A percentile compares a stretch with the other conserved stretches of the same genome.
These are phyloP conservation scores for Mortierella sp. DNA, from an alignment of 371 early-diverging fungal genomes.

Conservation along the genomic window DNA sequence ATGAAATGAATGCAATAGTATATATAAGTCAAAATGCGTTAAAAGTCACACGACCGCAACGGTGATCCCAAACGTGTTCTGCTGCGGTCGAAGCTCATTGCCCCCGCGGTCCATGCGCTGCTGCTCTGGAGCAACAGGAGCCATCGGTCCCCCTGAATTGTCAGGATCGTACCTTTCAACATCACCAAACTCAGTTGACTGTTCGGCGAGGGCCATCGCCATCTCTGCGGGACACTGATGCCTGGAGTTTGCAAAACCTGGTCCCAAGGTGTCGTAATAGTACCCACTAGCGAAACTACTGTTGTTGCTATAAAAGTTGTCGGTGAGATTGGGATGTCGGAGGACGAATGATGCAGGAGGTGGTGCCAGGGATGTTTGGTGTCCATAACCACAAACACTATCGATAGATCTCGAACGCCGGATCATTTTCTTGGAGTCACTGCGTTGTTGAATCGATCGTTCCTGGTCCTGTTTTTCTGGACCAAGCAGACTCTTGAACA, in stretches of 20 bases:
- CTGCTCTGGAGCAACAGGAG: not conserved
- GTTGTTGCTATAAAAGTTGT: not conserved
- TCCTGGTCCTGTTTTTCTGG: not conserved
- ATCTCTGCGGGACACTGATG: too few species aligned
- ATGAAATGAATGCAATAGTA: too few species aligned
- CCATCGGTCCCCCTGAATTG: not conserved
- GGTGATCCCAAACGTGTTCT: not conserved
- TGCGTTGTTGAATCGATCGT: too few species aligned
- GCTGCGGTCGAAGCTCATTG: conserved; percentile 8
- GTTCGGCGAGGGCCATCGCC: too few species aligned
- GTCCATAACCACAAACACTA: too few species aligned
- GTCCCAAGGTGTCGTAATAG: not conserved
- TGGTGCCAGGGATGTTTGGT: conserved; percentile 26
- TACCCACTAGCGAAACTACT: not conserved
- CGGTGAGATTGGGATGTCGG: conserved; percentile 20
- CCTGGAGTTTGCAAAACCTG: too few species aligned
- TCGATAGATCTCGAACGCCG: too few species aligned
- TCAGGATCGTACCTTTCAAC: not conserved
- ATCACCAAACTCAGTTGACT: not conserved
- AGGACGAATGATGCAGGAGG: conserved; percentile 24
- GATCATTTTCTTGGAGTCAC: too few species aligned
- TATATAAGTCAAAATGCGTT: not conserved
- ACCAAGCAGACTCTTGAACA: too few species aligned
- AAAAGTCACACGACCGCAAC: conserved; percentile 25
- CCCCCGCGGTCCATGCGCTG: conserved; percentile 2